phyloP scores from a whole-genome alignment of 345 rosid species.

The Streptanthus diversifolius region DNA sequence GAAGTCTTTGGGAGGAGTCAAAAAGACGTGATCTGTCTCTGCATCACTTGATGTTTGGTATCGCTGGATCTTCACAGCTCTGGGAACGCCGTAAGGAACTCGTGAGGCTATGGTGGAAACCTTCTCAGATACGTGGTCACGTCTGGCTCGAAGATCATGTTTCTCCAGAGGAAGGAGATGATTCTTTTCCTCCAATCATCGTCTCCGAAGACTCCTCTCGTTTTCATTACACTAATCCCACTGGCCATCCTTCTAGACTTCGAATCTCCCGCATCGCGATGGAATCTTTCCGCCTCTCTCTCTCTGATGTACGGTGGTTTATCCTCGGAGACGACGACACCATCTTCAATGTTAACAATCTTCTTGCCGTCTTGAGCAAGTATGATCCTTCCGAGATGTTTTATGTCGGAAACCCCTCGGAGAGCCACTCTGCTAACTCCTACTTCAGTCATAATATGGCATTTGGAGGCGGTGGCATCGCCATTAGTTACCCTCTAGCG shows the following conservation, averaged over 20 bases:
- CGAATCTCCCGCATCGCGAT: conserved; percentile 73
- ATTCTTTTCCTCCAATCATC: conserved; percentile 64
- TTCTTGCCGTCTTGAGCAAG: conserved; percentile 61
- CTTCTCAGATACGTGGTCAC: conserved; percentile 65
- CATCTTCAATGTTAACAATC: conserved; percentile 66
- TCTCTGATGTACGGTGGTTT: conserved; percentile 74
- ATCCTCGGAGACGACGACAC: conserved; percentile 92
- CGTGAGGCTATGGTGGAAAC: conserved; percentile 86
- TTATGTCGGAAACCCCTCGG: conserved; percentile 76
- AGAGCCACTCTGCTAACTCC: conserved; percentile 86
- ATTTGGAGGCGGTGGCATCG: conserved; percentile 95
- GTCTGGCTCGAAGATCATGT: conserved; percentile 82
- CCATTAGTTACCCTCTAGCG: conserved; percentile 78
- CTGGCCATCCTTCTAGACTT: conserved; percentile 92
- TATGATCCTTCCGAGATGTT: conserved; percentile 76
- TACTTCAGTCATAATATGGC: conserved; percentile 91
- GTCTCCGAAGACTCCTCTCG: conserved; percentile 83
- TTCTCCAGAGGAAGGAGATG: conserved; percentile 41
- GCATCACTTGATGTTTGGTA: conserved; percentile 74
- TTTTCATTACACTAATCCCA: conserved; percentile 85
- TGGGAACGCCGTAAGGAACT: conserved; percentile 81
- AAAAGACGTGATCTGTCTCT: conserved; percentile 31
- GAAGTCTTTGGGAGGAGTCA: conserved; percentile 40
- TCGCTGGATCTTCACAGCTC: conserved; percentile 76
- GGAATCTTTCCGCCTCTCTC: conserved; percentile 65